These are phyloP conservation scores for Physocladia obscura DNA, from an alignment of 192 early-diverging fungal species.

Conservation along the genomic window DNA sequence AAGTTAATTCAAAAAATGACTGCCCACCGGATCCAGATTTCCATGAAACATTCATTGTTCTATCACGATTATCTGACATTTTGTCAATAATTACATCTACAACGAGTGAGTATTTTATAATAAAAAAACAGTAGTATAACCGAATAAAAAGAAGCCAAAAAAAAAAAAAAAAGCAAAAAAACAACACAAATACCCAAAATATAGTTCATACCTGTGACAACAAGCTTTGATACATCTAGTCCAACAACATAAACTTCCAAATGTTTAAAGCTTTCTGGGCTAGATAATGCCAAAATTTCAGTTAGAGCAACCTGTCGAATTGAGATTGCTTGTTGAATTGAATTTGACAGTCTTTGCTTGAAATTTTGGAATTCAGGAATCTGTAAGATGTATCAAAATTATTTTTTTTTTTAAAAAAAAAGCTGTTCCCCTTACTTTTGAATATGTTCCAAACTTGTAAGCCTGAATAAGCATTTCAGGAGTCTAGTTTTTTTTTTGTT, in stretches of 20 bases:
- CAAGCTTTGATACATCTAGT: neutral
- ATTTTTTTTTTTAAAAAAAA: no score
- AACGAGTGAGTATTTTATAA: neutral
- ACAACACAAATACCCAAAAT: no score
- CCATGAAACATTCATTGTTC: constrained; percentile 16
- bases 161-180: neutral
- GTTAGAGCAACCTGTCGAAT: constrained; percentile 52
- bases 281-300: neutral
- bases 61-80: constrained; percentile 18
- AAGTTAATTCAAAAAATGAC: constrained; percentile 12
- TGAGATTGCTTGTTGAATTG: constrained; percentile 72
- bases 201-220: neutral
- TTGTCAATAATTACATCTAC: neutral
- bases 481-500: constrained; percentile 54
- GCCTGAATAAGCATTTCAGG: constrained; percentile 86
- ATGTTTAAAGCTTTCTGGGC: neutral
- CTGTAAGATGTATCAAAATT: constrained; percentile 36
- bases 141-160: neutral
- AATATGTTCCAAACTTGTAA: constrained; percentile 81
- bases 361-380: constrained; percentile 87
- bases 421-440: constrained; percentile 58
- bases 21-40: constrained; percentile 11
- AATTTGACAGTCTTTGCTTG: constrained; percentile 65
- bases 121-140: no score
- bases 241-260: neutral